Base-by-base conservation (phyloP, 768 basidiomycete species). In the Rhodosporidiobolus sp. region DNA sequence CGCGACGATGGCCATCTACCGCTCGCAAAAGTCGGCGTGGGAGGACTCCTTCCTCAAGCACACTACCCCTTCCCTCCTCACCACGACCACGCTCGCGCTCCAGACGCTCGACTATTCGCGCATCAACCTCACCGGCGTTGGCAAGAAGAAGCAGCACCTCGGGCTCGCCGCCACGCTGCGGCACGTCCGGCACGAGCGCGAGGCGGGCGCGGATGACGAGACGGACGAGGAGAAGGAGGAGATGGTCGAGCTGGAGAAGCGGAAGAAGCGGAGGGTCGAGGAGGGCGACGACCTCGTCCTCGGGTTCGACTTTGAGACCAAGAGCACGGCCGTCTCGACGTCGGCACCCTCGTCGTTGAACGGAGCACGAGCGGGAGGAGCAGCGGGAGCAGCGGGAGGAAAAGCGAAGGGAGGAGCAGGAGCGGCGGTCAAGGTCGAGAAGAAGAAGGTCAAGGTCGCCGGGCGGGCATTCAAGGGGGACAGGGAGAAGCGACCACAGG, bases 1-100 rank as follows among this genome's bases (percentile, higher is more conserved):
- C 63, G 95, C 94, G 0, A 91, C 94, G 0, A 96, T 99, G 92
- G 94, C 92, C 0, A 83, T 97, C 50, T 97, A 90, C 80, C 86
- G 93, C 12, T 79, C 94, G 26, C 85, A 94, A 80, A 88, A 90
- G 76, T 87, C 87, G 63, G 85, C 87, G 58, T 98, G 92, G 92
- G 94, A 98, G 75, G 83, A 84, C n/a, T 80, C 82, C 9, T 80
- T 83, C 30, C 73, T 79, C 28, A 77, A 72, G 26, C 69, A 76
- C 28, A 79, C 79, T 20, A 79, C 79, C 60, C 79, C 79, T 16
- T 79, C 68, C 65, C 73, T 71, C 52, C 64, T 78, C n/a, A 79
- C 76, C 45, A 66, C 63, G 4, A 59, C 69, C 45, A 73, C 75
- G 2, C 50, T 48, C 11, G 43, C 72, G 24, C 60, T 73, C 11